Percentiles rank a stretch among this genome's conserved stretches.
Conservation (phyloP, 1,284 basidiomycete genomes). For the Apiotrichum siamense region DNA sequence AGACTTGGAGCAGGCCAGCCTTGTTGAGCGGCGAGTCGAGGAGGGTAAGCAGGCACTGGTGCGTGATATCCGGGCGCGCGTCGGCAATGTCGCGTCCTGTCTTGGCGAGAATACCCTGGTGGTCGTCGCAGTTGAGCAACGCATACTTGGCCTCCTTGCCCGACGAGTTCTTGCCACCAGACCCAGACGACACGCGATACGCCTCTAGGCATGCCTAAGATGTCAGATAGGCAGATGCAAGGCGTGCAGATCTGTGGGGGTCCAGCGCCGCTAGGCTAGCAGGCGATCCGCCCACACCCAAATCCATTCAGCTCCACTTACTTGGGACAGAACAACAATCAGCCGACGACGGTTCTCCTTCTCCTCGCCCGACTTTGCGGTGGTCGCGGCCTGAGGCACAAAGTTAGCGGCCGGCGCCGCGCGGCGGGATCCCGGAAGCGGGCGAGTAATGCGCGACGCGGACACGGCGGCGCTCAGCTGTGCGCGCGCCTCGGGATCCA, state of each 20-base stretch:
- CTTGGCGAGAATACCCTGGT: slow-evolving; percentile 96
- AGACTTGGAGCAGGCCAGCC: slow-evolving; percentile 91
- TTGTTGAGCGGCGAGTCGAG: slow-evolving; percentile 98
- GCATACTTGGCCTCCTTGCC: slow-evolving; percentile 88
- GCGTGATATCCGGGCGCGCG: slow-evolving; percentile 95
- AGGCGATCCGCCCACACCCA: too few relatives aligned
- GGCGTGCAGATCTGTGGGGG: too few relatives aligned
- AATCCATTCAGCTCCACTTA: slow-evolving; percentile 18
- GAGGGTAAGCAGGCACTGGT: slow-evolving; percentile 95
- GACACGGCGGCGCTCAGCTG: slow-evolving; percentile 25
- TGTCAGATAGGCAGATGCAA: too few relatives aligned
- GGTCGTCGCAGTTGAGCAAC: slow-evolving; percentile 96
- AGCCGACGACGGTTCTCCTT: slow-evolving; percentile 63
- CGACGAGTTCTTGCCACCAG: slow-evolving; percentile 48
- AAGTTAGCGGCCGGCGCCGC: slow-evolving; percentile 30
- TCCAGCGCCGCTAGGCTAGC: too few relatives aligned
- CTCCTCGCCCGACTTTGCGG: slow-evolving; percentile 57
- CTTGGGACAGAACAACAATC: slow-evolving; percentile 70
- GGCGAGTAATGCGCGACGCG: slow-evolving; percentile 33
- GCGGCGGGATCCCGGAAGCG: slow-evolving; percentile 32
- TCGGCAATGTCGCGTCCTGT: slow-evolving; percentile 97
- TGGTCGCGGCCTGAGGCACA: slow-evolving; percentile 55
- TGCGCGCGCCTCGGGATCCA: slow-evolving; percentile 11
- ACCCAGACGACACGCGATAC: slow-evolving; percentile 68
- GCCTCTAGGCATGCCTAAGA: slow-evolving; percentile 88